Evolutionary conservation across 1,139 yeast species (phyloP).

Genomic region (Geotrichum candidum): DNA sequence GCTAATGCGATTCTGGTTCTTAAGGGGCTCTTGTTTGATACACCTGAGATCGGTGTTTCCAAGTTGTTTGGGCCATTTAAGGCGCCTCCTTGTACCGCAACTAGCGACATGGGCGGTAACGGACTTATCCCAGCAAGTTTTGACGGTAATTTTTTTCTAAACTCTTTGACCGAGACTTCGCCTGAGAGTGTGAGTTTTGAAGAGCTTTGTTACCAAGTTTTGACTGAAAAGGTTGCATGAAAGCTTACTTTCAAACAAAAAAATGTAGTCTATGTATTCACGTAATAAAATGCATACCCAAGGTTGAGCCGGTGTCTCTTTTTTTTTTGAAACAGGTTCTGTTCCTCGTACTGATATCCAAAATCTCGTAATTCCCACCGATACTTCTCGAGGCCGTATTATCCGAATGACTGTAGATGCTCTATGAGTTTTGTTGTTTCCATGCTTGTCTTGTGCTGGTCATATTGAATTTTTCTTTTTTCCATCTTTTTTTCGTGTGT

Average conservation of each 20-base stretch:
- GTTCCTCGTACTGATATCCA: neutral
- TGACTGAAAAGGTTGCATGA: neutral
- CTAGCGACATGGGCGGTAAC: neutral
- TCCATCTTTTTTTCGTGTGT: neutral
- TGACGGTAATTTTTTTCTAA: neutral
- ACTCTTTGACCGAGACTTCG: neutral
- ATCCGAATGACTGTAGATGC: neutral
- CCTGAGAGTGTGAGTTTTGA: neutral
- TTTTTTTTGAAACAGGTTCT: neutral
- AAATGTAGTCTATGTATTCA: neutral
- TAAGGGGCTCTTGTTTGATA: neutral
- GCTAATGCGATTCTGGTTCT: neutral
- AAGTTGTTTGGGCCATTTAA: constrained; percentile 6
- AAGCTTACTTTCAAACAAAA: neutral
- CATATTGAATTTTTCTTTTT: neutral
- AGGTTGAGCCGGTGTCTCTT: neutral
- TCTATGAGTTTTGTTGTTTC: neutral
- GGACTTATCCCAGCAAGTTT: neutral
- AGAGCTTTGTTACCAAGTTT: neutral
- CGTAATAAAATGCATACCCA: neutral
- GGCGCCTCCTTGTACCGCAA: neutral
- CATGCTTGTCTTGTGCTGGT: neutral
- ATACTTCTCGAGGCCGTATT: neutral
- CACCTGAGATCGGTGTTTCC: neutral
- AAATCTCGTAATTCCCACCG: neutral